phyloP scores from a whole-genome alignment of 805 yeast species.

The Hemisphaericaspora nanyangensis region DNA sequence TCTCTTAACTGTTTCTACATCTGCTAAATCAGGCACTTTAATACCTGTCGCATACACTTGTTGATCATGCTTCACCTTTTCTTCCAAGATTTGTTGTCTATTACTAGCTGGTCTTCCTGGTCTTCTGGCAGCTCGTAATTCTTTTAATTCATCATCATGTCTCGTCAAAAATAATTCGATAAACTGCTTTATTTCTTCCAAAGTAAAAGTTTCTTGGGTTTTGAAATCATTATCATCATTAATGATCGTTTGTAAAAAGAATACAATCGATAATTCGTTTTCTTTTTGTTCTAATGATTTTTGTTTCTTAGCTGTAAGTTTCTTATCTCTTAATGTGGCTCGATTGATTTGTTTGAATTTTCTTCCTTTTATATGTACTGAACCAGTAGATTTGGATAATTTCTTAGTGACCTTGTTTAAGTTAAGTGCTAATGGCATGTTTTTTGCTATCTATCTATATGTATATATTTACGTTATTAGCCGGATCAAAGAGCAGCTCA shows the following conservation, averaged over 20 bases:
- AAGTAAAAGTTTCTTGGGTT: slow-evolving; percentile 34
- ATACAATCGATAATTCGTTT: slow-evolving; percentile 54
- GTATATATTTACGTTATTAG: too few species aligned
- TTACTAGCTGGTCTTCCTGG: slow-evolving; percentile 83
- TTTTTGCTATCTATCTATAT: too few species aligned
- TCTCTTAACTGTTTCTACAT: slow-evolving; percentile 51
- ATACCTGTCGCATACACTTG: slow-evolving; percentile 66
- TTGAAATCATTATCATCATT: slow-evolving; percentile 10
- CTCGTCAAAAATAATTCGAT: slow-evolving; percentile 62
- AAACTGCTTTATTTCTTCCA: slow-evolving; percentile 58
- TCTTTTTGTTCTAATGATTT: slow-evolving; percentile 56
- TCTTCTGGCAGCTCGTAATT: slow-evolving; percentile 59
- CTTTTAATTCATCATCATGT: slow-evolving; percentile 72
- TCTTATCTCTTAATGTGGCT: slow-evolving; percentile 82
- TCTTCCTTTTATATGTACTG: slow-evolving; percentile 83
- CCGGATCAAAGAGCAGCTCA: too few species aligned
- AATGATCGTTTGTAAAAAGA: slow-evolving; percentile 45
- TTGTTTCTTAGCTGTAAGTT: slow-evolving; percentile 57
- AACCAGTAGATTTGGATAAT: slow-evolving; percentile 50
- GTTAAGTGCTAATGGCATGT: slow-evolving; percentile 68
- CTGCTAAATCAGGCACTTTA: slow-evolving; percentile 68
- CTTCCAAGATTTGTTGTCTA: slow-evolving; percentile 65
- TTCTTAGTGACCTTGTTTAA: slow-evolving; percentile 62
- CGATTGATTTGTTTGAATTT: slow-evolving; percentile 79
- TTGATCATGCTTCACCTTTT: slow-evolving; percentile 55